phyloP scores from a whole-genome alignment of 495 filamentous ascomycete genomes.

The Melanomma pulvis-pyrius region DNA sequence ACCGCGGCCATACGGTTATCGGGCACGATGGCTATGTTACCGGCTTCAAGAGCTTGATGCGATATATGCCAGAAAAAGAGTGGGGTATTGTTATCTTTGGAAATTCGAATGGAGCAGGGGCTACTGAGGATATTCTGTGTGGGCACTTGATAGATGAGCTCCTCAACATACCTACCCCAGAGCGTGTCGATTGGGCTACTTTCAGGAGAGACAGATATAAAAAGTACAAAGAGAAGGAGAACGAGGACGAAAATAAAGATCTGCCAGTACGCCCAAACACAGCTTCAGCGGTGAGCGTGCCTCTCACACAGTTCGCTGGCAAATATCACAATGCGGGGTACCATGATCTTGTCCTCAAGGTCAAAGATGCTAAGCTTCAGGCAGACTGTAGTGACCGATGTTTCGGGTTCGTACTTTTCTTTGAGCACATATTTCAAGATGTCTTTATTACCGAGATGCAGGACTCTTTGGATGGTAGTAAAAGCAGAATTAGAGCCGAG shows the following conservation, averaged over 20 bases:
- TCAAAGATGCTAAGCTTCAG: neutral
- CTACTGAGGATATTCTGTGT: neutral
- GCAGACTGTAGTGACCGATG: neutral
- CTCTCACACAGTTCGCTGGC: neutral
- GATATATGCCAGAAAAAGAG: neutral
- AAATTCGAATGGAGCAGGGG: neutral
- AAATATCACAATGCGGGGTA: constrained; percentile 3
- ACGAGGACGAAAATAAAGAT: neutral
- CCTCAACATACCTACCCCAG: neutral
- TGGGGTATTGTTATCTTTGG: constrained; percentile 8
- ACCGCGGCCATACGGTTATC: neutral
- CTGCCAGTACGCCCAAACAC: neutral
- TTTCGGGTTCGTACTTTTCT: neutral
- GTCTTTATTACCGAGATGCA: neutral
- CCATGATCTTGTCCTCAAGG: neutral
- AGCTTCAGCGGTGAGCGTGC: neutral
- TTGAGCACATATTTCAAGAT: neutral
- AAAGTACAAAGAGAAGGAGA: neutral
- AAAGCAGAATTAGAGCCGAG: neutral
- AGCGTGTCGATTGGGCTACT: neutral
- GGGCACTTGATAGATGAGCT: neutral
- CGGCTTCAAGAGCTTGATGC: neutral
- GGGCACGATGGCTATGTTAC: neutral
- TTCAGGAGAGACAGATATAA: neutral
- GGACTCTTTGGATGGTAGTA: neutral